Conservation (phyloP, 306 rosid genomes). For the Biancaea sappan region DNA sequence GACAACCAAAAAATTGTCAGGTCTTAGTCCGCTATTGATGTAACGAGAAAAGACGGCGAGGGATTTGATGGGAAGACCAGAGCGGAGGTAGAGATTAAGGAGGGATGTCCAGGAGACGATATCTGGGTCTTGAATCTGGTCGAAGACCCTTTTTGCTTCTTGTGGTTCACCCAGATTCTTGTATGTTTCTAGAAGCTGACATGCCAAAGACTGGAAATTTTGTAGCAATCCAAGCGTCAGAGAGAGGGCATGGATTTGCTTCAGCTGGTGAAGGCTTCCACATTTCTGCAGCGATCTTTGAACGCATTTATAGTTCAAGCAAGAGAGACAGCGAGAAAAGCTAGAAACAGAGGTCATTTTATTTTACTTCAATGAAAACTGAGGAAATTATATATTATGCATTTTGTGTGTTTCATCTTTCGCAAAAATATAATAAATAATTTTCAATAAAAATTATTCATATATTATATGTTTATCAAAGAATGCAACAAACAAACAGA, state of each 20-base stretch:
- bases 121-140: constrained; percentile 32
- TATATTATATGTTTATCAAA: too few relatives aligned
- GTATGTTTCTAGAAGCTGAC: constrained; percentile 34
- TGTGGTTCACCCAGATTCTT: constrained; percentile 30
- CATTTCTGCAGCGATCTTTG: constrained; percentile 22
- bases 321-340: too few relatives aligned
- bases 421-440: too few relatives aligned
- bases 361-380: too few relatives aligned
- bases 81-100: constrained; percentile 30
- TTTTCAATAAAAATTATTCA: too few relatives aligned
- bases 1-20: constrained; percentile 27
- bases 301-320: constrained; percentile 12
- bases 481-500: too few relatives aligned
- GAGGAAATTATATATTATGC: too few relatives aligned
- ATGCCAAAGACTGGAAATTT: constrained; percentile 18
- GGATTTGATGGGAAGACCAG: constrained; percentile 27
- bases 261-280: constrained; percentile 10
- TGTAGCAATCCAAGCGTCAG: constrained; percentile 26
- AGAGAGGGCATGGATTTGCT: constrained; percentile 29
- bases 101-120: constrained; percentile 36
- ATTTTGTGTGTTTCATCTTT: too few relatives aligned
- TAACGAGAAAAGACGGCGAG: constrained; percentile 11
- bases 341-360: too few relatives aligned
- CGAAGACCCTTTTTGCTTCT: constrained; percentile 4
- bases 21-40: constrained; percentile 11